Evolutionary conservation across 129 eudicot genomes (phyloP).

Genomic region (Helichrysum umbraculigerum): DNA sequence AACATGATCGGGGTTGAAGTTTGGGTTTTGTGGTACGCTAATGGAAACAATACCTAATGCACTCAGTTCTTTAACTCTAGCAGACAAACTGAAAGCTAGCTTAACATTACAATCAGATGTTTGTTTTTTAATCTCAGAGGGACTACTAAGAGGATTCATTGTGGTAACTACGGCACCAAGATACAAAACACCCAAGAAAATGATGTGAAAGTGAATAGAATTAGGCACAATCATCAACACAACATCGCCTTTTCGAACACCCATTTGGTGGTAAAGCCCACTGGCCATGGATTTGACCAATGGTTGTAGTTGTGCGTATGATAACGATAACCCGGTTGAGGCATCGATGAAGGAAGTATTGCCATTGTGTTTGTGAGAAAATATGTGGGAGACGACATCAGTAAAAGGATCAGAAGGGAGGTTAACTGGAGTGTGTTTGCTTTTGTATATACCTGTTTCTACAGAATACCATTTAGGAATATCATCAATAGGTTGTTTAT

Average conservation of each 20-base stretch:
- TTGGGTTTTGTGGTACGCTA: constrained; percentile 42
- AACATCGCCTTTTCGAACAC: not conserved
- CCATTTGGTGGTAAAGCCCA: not conserved
- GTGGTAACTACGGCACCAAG: constrained; percentile 5
- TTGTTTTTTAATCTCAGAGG: not conserved
- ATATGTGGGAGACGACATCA: not conserved
- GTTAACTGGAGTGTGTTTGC: constrained; percentile 1
- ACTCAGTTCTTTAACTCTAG: constrained; percentile 31
- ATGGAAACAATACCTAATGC: constrained; percentile 41
- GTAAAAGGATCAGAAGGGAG: constrained; percentile 4
- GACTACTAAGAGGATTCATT: constrained; percentile 7
- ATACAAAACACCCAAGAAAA: constrained; percentile 3
- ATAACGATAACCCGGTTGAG: not conserved
- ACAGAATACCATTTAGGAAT: not conserved
- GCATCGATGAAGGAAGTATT: not conserved
- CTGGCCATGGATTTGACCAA: not conserved
- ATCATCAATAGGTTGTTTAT: not conserved
- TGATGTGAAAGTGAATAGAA: not conserved
- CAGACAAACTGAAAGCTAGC: constrained; percentile 37
- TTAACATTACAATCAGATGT: not conserved
- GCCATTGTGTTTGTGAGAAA: constrained; percentile 8
- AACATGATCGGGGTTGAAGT: not conserved
- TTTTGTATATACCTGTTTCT: constrained; percentile 6
- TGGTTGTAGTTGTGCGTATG: not conserved
- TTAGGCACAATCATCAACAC: not conserved